Evolutionary conservation across 345 rosid species (phyloP).

Genomic region (Salix caprea): DNA sequence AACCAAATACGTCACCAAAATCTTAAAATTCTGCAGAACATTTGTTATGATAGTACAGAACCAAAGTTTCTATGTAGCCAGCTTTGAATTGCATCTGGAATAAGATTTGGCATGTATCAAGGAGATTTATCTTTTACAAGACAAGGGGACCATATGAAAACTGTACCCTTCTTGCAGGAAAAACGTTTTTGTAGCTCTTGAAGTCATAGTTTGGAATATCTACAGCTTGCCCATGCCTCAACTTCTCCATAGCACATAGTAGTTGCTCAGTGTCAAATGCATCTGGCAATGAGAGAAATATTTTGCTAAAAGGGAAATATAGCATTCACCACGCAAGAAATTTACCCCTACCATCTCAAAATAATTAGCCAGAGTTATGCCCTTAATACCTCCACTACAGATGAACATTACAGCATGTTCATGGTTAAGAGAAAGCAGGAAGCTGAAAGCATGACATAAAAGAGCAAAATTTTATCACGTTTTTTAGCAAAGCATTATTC

Average conservation of each 20-base stretch:
- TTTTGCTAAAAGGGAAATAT: constrained; percentile 7
- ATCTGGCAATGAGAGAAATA: constrained; percentile 48
- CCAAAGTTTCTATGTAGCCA: background rate
- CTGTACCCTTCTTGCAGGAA: constrained; percentile 31
- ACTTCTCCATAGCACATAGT: constrained; percentile 71
- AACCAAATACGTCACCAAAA: background rate
- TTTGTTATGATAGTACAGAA: background rate
- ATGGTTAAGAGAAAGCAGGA: background rate
- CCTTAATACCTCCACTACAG: background rate
- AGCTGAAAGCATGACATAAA: background rate
- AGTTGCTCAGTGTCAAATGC: constrained; percentile 86
- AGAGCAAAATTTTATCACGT: too few species aligned
- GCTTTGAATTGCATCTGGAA: background rate
- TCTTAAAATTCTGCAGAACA: background rate
- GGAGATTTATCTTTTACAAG: background rate
- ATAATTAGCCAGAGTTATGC: background rate
- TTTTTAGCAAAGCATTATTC: too few species aligned
- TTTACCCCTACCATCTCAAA: background rate
- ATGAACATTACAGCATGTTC: background rate
- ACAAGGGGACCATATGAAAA: background rate
- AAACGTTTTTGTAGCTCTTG: constrained; percentile 56
- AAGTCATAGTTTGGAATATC: constrained; percentile 92
- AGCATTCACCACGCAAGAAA: background rate
- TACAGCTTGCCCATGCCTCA: constrained; percentile 86
- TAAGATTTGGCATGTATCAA: background rate